These are phyloP conservation scores for Apocynum venetum DNA, from an alignment of 257 asterid species.

Conservation along the genomic window DNA sequence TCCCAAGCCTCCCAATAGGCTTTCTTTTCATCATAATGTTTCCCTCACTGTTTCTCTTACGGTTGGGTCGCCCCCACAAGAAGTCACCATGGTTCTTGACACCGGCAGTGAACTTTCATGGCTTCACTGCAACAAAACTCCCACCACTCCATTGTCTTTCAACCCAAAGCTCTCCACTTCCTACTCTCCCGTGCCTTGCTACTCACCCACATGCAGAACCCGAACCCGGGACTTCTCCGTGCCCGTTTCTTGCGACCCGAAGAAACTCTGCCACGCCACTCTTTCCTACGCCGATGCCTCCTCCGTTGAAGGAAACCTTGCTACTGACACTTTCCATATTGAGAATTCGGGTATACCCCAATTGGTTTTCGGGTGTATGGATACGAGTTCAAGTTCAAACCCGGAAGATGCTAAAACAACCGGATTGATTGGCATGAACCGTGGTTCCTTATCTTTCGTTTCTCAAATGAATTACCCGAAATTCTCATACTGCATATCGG, in stretches of 20 bases:
- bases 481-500: constrained; percentile 79
- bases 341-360: constrained; percentile 28
- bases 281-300: constrained; percentile 81
- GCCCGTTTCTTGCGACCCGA: constrained; percentile 73
- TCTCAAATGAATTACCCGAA: constrained; percentile 53
- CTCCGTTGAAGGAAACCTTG: constrained; percentile 71
- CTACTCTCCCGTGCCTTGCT: constrained; percentile 55
- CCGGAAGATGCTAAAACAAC: constrained; percentile 55
- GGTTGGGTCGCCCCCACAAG: constrained; percentile 79
- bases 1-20: constrained; percentile 42
- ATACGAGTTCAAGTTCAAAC: constrained; percentile 47
- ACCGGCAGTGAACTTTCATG: constrained; percentile 90
- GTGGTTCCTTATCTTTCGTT: constrained; percentile 64
- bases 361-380: constrained; percentile 80
- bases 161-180: constrained; percentile 50
- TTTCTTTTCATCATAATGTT: constrained; percentile 67
- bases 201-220: constrained; percentile 56
- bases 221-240: constrained; percentile 54
- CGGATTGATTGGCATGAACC: constrained; percentile 75
- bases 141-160: constrained; percentile 35
- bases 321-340: constrained; percentile 42
- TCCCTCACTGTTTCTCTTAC: constrained; percentile 57
- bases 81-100: constrained; percentile 77
- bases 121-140: constrained; percentile 58
- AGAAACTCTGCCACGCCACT: constrained; percentile 49